Evolutionary conservation across 768 basidiomycete genomes (phyloP).

Genomic region (Phylloporus sp.): DNA sequence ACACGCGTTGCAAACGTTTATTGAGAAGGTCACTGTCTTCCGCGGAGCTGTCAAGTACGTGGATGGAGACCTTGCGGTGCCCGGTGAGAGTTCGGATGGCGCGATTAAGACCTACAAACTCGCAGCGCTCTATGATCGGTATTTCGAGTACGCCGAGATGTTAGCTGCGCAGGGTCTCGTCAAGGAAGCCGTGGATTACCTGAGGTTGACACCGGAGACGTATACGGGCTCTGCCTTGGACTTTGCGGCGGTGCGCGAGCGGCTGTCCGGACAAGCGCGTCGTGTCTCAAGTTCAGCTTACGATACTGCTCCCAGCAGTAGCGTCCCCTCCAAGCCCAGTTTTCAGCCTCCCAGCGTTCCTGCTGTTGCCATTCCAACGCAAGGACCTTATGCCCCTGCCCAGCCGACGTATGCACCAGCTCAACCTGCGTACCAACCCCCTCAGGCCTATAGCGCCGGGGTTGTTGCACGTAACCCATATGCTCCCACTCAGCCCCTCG

Average conservation of each 20-base stretch:
- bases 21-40: conserved; percentile 97
- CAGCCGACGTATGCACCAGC: conserved; percentile 33
- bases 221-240: conserved; percentile 61
- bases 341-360: conserved; percentile 29
- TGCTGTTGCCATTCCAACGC: conserved; percentile 19
- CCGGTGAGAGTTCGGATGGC: conserved; percentile 36
- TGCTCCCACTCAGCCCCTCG: conserved; percentile 24
- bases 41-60: conserved; percentile 76
- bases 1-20: conserved; percentile 83
- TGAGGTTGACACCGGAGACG: conserved; percentile 71
- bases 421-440: conserved; percentile 13
- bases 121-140: conserved; percentile 81
- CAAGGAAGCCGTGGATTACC: conserved; percentile 72
- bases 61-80: conserved; percentile 58
- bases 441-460: not conserved
- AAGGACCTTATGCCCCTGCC: conserved; percentile 13
- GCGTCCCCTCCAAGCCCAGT: conserved; percentile 7
- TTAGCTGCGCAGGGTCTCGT: conserved; percentile 88
- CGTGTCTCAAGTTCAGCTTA: conserved; percentile 26
- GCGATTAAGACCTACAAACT: conserved; percentile 70
- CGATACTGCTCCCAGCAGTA: conserved; percentile 29
- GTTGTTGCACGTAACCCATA: conserved; percentile 3
- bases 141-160: conserved; percentile 93
- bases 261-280: conserved; percentile 34
- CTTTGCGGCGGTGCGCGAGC: conserved; percentile 41